Evolutionary conservation across 2,329 filamentous ascomycete species (phyloP).

Genomic region (Bertia moriformis): DNA sequence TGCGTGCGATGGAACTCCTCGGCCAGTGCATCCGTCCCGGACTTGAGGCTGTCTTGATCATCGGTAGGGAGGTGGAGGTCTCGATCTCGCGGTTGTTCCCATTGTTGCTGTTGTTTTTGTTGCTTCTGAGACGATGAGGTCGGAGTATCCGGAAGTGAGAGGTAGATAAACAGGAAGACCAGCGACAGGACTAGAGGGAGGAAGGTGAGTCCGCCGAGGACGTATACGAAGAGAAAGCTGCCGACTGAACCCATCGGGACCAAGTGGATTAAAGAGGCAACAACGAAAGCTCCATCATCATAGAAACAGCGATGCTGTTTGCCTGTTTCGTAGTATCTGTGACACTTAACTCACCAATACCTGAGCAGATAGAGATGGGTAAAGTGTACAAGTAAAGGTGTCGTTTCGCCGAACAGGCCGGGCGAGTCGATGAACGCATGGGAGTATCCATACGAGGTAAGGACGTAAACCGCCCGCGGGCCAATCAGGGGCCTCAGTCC

Average conservation of each 20-base stretch:
- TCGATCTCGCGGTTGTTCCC: constrained; percentile 51
- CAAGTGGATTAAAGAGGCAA: not conserved
- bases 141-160: not conserved
- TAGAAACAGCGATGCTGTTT: no score
- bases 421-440: no score
- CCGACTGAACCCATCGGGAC: constrained; percentile 1
- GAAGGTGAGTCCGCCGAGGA: constrained; percentile 79
- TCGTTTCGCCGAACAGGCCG: no score
- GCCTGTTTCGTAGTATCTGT: no score
- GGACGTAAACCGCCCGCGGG: no score
- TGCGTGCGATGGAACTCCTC: constrained; percentile 34
- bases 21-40: constrained; percentile 41
- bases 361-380: no score
- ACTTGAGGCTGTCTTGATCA: constrained; percentile 33
- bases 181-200: constrained; percentile 54
- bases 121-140: not conserved
- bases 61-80: constrained; percentile 32
- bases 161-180: constrained; percentile 23
- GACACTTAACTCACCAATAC: no score
- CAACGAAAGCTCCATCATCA: not conserved
- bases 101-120: constrained; percentile 16
- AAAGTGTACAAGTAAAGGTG: no score
- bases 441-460: no score
- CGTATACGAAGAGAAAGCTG: constrained; percentile 57
- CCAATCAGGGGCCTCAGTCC: no score